Conservation (phyloP, 1,139 yeast genomes). For the Diutina rugosa region DNA sequence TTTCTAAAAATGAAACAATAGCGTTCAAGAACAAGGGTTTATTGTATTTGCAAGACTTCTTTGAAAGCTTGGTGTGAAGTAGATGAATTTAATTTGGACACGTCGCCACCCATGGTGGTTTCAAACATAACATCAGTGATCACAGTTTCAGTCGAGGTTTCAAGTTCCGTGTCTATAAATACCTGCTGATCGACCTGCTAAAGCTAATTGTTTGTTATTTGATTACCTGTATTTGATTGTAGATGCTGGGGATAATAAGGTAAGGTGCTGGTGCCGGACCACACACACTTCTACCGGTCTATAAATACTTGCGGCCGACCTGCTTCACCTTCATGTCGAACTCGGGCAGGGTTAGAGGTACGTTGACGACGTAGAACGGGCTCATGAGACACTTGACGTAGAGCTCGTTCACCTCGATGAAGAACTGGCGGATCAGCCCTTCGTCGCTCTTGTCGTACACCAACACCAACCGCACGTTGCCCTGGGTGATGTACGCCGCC, state of each 20-base stretch:
- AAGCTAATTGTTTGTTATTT: no score
- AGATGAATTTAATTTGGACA: no score
- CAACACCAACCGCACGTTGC: slow-evolving; percentile 71
- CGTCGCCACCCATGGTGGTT: no score
- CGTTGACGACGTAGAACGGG: slow-evolving; percentile 75
- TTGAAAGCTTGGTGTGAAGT: no score
- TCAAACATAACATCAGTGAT: no score
- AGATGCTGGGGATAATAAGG: no score
- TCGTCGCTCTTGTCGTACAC: slow-evolving; percentile 64
- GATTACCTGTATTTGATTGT: no score
- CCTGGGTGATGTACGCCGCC: slow-evolving; percentile 79
- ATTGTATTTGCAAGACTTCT: no score
- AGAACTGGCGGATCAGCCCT: slow-evolving; percentile 70
- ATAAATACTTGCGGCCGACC: slow-evolving; percentile 68
- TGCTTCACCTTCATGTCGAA: slow-evolving; percentile 68
- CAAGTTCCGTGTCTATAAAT: no score
- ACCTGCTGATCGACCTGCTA: no score
- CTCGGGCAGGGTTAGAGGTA: slow-evolving; percentile 58
- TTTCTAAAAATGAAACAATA: not conserved
- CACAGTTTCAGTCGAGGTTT: no score
- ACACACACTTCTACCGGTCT: slow-evolving; percentile 1
- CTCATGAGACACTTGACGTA: slow-evolving; percentile 77
- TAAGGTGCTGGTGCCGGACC: no score
- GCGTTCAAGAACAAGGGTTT: not conserved
- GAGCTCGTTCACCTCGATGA: slow-evolving; percentile 73